phyloP scores from a whole-genome alignment of 306 rosid species.

The Pachyrhizus erosus region DNA sequence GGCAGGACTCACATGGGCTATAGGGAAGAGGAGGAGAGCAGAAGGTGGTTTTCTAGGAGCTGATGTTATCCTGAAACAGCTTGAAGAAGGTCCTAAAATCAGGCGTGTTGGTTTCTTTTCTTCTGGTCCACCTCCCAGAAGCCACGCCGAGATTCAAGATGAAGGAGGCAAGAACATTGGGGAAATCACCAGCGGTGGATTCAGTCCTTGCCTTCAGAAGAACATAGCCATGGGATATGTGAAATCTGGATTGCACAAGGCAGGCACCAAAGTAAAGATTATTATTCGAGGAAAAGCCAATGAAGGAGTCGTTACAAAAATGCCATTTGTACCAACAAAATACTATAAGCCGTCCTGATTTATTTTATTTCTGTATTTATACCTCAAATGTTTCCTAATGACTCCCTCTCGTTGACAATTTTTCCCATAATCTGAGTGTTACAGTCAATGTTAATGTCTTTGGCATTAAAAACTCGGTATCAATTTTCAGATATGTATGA shows the following conservation, averaged over 20 bases:
- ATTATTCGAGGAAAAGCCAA: slow-evolving; percentile 83
- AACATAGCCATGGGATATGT: slow-evolving; percentile 97
- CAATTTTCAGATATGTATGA: slow-evolving; percentile 20
- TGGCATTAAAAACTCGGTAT: slow-evolving; percentile 34
- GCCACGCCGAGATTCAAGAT: slow-evolving; percentile 94
- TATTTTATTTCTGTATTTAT: slow-evolving; percentile 43
- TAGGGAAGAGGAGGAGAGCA: slow-evolving; percentile 95
- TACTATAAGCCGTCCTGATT: slow-evolving; percentile 90
- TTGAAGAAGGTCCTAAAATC: slow-evolving; percentile 73
- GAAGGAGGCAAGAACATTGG: slow-evolving; percentile 85
- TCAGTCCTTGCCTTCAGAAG: slow-evolving; percentile 97
- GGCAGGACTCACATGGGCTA: slow-evolving; percentile 98
- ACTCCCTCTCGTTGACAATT: slow-evolving; percentile 31
- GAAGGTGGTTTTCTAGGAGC: slow-evolving; percentile 99
- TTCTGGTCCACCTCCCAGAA: slow-evolving; percentile 92
- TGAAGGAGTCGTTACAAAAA: slow-evolving; percentile 90
- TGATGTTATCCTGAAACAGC: slow-evolving; percentile 84
- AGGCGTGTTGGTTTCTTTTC: slow-evolving; percentile 95
- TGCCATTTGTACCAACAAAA: slow-evolving; percentile 96
- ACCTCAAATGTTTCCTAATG: slow-evolving; percentile 35
- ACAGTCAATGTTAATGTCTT: slow-evolving; percentile 47
- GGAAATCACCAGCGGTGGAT: slow-evolving; percentile 97
- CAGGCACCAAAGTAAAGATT: slow-evolving; percentile 93
- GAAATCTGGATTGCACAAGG: slow-evolving; percentile 94
- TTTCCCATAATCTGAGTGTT: slow-evolving; percentile 47